Conservation (phyloP, 768 basidiomycete species). For the Clitopilus hobsonii region DNA sequence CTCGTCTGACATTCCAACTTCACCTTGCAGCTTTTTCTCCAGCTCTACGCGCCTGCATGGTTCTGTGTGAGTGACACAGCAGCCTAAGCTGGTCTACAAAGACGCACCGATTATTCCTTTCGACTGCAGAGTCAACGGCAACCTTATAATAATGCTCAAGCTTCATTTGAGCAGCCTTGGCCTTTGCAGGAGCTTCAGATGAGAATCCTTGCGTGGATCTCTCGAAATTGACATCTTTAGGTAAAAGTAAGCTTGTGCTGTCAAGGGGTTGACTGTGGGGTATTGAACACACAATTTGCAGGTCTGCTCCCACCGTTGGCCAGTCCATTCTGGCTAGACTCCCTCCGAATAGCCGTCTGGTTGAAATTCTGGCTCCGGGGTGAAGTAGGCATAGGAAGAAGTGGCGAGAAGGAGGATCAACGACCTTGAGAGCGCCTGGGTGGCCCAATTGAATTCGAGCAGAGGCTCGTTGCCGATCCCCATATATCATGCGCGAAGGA, state of each 20-base stretch:
- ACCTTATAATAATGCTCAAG: slow-evolving; percentile 97
- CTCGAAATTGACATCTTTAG: slow-evolving; percentile 86
- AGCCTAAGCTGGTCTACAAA: background rate
- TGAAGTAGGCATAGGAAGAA: background rate
- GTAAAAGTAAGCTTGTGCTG: slow-evolving; percentile 10
- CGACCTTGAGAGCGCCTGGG: background rate
- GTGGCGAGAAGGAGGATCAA: slow-evolving; percentile 3
- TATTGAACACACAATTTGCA: slow-evolving; percentile 24
- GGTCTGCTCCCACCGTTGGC: slow-evolving; percentile 17
- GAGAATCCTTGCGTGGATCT: slow-evolving; percentile 73
- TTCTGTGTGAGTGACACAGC: background rate
- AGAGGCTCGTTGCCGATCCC: background rate
- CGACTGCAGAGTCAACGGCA: slow-evolving; percentile 92
- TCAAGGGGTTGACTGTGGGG: background rate
- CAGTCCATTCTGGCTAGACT: slow-evolving; percentile 7
- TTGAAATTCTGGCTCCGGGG: background rate
- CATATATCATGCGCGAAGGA: background rate
- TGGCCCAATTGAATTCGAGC: background rate
- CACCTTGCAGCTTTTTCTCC: slow-evolving; percentile 72
- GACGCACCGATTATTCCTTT: slow-evolving; percentile 79
- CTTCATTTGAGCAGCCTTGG: slow-evolving; percentile 90
- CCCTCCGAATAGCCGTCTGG: background rate
- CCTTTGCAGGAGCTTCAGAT: slow-evolving; percentile 74
- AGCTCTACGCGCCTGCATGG: slow-evolving; percentile 77
- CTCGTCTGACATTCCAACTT: slow-evolving; percentile 71